Evolutionary conservation across 2,329 filamentous ascomycete genomes (phyloP).

Genomic region (Colletotrichum phormii): DNA sequence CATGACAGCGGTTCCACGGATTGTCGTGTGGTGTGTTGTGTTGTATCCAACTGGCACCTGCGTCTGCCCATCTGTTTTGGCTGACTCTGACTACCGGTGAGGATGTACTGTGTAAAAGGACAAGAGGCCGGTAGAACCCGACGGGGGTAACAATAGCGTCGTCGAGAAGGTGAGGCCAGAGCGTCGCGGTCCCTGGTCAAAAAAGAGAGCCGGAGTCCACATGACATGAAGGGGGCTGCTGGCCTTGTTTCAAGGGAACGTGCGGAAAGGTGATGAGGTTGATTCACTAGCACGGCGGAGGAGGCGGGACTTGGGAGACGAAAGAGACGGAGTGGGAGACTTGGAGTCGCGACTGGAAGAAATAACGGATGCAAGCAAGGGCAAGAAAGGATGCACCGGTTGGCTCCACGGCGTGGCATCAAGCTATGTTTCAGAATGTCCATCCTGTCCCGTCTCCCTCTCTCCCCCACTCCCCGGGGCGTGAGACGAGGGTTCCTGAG

Average conservation of each 20-base stretch:
- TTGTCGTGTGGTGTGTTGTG: slow-evolving; percentile 3
- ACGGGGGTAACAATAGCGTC: not conserved
- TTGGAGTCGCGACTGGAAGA: not conserved
- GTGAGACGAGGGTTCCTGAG: not conserved
- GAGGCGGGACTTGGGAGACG: not conserved
- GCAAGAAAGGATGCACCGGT: slow-evolving; percentile 14
- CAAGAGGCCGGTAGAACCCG: not conserved
- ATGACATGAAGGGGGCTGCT: slow-evolving; percentile 8
- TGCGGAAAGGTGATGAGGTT: slow-evolving; percentile 9
- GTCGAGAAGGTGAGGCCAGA: not conserved
- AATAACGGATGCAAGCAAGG: not conserved
- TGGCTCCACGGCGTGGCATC: slow-evolving; percentile 18
- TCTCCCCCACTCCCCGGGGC: not conserved
- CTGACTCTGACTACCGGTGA: not conserved
- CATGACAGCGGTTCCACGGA: slow-evolving; percentile 25
- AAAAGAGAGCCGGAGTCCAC: not conserved
- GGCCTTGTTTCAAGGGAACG: slow-evolving; percentile 32
- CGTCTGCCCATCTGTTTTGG: not conserved
- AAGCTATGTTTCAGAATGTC: slow-evolving; percentile 26
- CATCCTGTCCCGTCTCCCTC: slow-evolving; percentile 8
- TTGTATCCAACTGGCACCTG: not conserved
- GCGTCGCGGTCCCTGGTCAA: not conserved
- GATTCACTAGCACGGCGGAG: not conserved
- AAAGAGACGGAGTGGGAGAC: not conserved
- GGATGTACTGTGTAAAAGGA: not conserved